Conservation (phyloP, 2,329 filamentous ascomycete species). For the Trichophaea hybrida region DNA sequence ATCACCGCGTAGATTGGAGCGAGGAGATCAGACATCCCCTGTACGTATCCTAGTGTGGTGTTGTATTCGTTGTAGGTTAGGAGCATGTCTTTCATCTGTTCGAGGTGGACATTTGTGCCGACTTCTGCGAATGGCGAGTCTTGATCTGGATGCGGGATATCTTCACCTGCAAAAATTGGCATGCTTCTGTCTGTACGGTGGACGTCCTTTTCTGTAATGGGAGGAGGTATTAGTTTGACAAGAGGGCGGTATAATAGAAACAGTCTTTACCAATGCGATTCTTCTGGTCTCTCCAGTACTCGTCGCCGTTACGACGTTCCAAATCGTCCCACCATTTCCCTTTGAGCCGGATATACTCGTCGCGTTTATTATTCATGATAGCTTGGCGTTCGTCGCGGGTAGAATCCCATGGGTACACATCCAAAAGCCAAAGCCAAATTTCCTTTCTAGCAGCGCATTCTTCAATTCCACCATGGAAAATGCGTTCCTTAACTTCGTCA, state of each 20-base stretch:
- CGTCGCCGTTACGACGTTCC: conserved; percentile 46
- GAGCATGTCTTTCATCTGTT: conserved; percentile 99
- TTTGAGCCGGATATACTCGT: conserved; percentile 89
- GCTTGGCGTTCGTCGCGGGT: conserved; percentile 71
- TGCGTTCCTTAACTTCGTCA: conserved; percentile 90
- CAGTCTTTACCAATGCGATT: conserved; percentile 66
- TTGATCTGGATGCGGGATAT: conserved; percentile 90
- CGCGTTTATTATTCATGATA: conserved; percentile 67
- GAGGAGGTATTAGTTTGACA: conserved; percentile 3
- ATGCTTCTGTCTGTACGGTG: conserved; percentile 92
- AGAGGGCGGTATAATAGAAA: conserved; percentile 8
- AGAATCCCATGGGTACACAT: conserved; percentile 87
- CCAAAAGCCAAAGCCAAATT: conserved; percentile 87
- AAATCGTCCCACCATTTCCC: conserved; percentile 95
- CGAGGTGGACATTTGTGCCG: conserved; percentile 91
- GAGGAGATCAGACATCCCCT: conserved; percentile 95
- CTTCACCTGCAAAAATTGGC: conserved; percentile 89
- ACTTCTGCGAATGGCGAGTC: conserved; percentile 85
- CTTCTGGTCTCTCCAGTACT: conserved; percentile 95
- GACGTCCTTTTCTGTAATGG: conserved; percentile 79
- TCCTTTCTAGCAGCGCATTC: conserved; percentile 91
- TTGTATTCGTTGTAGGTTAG: conserved; percentile 98
- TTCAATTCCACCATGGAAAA: conserved; percentile 88
- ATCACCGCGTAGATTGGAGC: conserved; percentile 93
- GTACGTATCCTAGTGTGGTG: conserved; percentile 85